Percentiles rank a stretch among this genome's conserved stretches.
phyloP scores from a whole-genome alignment of 202 grass and related monocot genomes.

The Alloteropsis angusta region DNA sequence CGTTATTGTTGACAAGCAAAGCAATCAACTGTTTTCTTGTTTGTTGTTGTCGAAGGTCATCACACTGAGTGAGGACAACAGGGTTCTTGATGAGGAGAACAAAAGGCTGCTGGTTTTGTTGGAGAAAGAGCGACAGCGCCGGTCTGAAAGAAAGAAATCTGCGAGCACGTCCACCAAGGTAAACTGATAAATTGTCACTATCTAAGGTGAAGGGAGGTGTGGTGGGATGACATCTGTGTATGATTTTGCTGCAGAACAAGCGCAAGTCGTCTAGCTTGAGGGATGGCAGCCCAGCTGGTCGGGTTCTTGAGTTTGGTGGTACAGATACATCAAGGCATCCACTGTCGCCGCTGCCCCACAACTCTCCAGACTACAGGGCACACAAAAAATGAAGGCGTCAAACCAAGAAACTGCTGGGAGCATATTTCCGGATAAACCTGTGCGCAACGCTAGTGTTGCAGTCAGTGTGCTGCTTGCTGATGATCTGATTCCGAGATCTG shows the following conservation, averaged over 20 bases:
- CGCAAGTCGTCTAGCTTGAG: constrained; percentile 53
- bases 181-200: not conserved
- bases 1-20: not conserved
- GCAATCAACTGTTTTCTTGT: not conserved
- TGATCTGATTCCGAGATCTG: not conserved
- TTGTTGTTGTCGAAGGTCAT: constrained; percentile 43
- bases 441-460: constrained; percentile 4
- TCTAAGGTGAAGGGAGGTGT: not conserved
- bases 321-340: constrained; percentile 48
- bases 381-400: constrained; percentile 49
- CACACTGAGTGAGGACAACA: constrained; percentile 66
- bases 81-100: constrained; percentile 60
- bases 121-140: constrained; percentile 44
- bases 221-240: not conserved
- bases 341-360: constrained; percentile 46
- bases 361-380: constrained; percentile 54
- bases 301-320: constrained; percentile 43
- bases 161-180: constrained; percentile 59
- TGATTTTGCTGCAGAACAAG: constrained; percentile 46
- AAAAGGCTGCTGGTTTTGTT: constrained; percentile 55
- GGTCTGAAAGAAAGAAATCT: constrained; percentile 53
- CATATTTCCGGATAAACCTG: not conserved
- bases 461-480: not conserved
- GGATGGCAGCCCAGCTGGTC: constrained; percentile 32
- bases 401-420: not conserved